Evolutionary conservation across 2,329 filamentous ascomycete genomes (phyloP).

Genomic region (Colletotrichum sublineola): DNA sequence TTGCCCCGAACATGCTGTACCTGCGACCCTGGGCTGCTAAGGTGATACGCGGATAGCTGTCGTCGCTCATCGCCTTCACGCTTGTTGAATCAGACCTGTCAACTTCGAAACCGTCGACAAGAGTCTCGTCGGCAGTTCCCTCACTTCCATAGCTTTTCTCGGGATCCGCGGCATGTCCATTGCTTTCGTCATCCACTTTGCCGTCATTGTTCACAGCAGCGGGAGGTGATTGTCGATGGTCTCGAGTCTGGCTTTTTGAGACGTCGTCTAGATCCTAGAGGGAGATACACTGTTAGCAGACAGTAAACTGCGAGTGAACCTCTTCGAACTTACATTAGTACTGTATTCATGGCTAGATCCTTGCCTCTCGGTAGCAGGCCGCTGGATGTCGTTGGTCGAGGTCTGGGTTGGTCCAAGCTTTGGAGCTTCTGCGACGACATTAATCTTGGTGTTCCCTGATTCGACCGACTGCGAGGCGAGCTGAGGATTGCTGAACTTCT

Average conservation of each 20-base stretch:
- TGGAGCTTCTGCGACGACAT: constrained; percentile 41
- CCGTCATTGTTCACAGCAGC: constrained; percentile 17
- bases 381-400: neutral
- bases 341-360: constrained; percentile 34
- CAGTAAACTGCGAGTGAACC: neutral
- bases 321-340: constrained; percentile 17
- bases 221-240: constrained; percentile 20
- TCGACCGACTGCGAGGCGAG: constrained; percentile 31
- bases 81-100: constrained; percentile 28
- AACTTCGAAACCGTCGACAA: constrained; percentile 37
- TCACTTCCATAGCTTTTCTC: constrained; percentile 38
- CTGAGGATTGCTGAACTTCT: constrained; percentile 36
- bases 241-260: constrained; percentile 22
- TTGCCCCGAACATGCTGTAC: constrained; percentile 49
- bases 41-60: constrained; percentile 39
- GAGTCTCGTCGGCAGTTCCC: constrained; percentile 37
- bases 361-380: constrained; percentile 28
- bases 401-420: constrained; percentile 34
- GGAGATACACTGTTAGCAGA: neutral
- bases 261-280: constrained; percentile 30
- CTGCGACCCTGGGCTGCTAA: constrained; percentile 28
- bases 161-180: constrained; percentile 20
- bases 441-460: constrained; percentile 35
- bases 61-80: constrained; percentile 34
- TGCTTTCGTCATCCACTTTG: constrained; percentile 24